A percentile compares a stretch with the other conserved stretches of the same genome.
Evolutionary conservation across 1,284 basidiomycete species (phyloP).

Genomic region (Ganoderma resinaceum): DNA sequence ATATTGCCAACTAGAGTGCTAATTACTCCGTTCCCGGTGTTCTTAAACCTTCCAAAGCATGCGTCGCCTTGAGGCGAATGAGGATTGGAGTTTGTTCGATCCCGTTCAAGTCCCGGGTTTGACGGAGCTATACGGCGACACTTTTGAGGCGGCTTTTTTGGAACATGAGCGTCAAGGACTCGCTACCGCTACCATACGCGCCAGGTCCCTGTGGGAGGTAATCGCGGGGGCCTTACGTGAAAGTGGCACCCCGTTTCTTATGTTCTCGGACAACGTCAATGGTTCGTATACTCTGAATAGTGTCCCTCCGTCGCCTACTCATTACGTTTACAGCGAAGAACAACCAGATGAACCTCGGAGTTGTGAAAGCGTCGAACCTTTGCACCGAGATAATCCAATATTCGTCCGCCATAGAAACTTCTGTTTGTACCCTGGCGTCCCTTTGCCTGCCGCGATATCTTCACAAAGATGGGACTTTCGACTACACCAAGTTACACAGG

Average conservation of each 20-base stretch:
- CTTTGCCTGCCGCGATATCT: neutral
- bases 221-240: neutral
- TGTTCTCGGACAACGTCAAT: neutral
- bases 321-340: neutral
- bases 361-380: neutral
- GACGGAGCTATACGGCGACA: no score
- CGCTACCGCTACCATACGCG: neutral
- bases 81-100: no score
- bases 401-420: neutral
- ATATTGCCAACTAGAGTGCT: no score
- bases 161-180: neutral
- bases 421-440: neutral
- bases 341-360: neutral
- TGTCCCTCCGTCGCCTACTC: no score
- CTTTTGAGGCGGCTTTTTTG: no score
- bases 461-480: neutral
- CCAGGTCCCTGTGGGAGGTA: neutral
- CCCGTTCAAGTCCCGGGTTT: no score
- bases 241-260: neutral
- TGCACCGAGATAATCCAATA: neutral
- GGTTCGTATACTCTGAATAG: neutral
- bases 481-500: neutral
- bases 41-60: neutral
- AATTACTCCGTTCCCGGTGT: no score
- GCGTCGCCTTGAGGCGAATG: neutral